phyloP scores from a whole-genome alignment of 1,284 basidiomycete species.

The Ustilago xerochloae region DNA sequence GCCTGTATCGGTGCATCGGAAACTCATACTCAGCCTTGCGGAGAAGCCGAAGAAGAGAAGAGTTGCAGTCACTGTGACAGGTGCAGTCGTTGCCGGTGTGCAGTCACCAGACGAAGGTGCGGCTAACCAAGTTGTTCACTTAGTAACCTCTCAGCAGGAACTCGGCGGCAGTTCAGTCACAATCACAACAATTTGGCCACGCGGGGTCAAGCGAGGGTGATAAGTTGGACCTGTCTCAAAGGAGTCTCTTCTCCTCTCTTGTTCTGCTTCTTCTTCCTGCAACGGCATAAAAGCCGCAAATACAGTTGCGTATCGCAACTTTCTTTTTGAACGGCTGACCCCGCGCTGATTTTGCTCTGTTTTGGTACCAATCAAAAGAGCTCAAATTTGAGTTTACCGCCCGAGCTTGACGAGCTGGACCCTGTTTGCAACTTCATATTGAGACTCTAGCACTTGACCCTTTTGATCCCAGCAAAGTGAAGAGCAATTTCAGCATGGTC shows the following conservation, averaged over 20 bases:
- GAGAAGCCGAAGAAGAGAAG: background rate
- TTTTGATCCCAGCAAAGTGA: no score
- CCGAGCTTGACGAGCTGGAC: slow-evolving; percentile 26
- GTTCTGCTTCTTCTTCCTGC: background rate
- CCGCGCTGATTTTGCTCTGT: slow-evolving; percentile 4
- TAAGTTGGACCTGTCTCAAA: no score
- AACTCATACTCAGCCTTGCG: background rate
- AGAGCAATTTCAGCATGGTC: no score
- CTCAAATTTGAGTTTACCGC: background rate
- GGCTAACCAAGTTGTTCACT: no score
- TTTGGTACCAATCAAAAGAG: slow-evolving; percentile 7
- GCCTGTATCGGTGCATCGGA: background rate
- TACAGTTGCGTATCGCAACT: background rate
- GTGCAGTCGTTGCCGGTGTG: no score
- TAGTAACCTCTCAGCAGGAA: no score
- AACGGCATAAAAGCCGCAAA: slow-evolving; percentile 24
- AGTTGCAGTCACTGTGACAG: background rate
- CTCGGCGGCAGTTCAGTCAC: no score
- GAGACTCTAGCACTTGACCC: no score
- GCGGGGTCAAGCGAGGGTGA: no score
- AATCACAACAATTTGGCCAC: no score
- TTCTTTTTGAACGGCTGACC: background rate
- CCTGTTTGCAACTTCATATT: slow-evolving; percentile 1
- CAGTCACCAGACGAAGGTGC: no score
- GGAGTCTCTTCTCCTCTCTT: background rate